Base-by-base conservation (phyloP, 1,284 basidiomycete species). In the Cutaneotrichosporon dermatis region DNA sequence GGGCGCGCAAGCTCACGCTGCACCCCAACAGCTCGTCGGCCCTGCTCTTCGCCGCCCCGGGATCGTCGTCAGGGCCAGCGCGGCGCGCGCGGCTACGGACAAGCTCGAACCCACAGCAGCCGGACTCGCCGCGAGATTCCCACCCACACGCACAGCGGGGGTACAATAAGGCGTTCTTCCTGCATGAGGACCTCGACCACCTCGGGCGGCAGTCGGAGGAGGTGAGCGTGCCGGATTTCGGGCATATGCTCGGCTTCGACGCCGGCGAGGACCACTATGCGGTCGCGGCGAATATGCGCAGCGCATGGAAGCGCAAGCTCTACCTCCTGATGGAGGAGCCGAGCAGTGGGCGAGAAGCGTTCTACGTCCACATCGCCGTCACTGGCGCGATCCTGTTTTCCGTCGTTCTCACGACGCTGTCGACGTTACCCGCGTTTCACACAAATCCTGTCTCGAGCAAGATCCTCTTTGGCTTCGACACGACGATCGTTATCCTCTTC, bases 381-480 rank as follows among this genome's bases (percentile, higher is more conserved):
- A 79, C 77, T 0, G 73, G 73, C 2, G 67, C 69, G 1, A 79
- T 79, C 58, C 54, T 79, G 8, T 77, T 78, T 63, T 90, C 88
- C 25, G 90, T 89, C 0, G 68, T 91, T 40, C 83, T 94, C 37
- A 94, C 91, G 0, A 83, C 90, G 2, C 78, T 92, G 16, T 91
- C 92, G 69, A 94, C 90, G 0, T 84, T 94, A 6, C 90, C 89
- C 0, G 83, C 86, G 0, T 89, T 92, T 67, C 88, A 90, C 71
- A 77, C 73, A 8, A 66, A 76, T 50, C 83, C 83, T 2, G 84
- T 85, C 6, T 82, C 85, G 4, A 83, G 82, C n/a, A 80, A 84
- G 42, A 79, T 87, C 10, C 89, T 90, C 84, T 93, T 93, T 66
- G 90, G 90, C 0, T 73, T 90, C 35, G 80, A 80, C 60, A 80